phyloP scores from a whole-genome alignment of 129 eudicot genomes.

The Flaveria linearis region DNA sequence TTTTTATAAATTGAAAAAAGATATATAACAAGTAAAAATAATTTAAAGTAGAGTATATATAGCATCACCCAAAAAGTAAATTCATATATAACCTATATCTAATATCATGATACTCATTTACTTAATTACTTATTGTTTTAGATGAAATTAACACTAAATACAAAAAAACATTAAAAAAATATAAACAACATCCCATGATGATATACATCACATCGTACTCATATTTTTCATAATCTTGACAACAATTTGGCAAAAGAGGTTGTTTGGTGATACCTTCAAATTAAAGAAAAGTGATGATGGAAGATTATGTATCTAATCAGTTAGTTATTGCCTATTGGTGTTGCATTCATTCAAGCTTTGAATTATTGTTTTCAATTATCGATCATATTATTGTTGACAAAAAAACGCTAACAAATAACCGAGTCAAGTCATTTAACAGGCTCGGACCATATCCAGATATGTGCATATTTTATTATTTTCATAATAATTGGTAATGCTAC shows the following conservation, averaged over 20 bases:
- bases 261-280: constrained; percentile 36
- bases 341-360: constrained; percentile 26
- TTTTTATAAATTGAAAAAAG: no score
- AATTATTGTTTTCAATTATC: constrained; percentile 25
- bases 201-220: constrained; percentile 19
- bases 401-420: background rate
- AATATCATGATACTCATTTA: no score
- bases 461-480: background rate
- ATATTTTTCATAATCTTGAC: background rate
- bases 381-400: constrained; percentile 19
- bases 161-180: no score
- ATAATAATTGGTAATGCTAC: background rate
- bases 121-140: no score
- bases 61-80: no score
- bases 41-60: no score
- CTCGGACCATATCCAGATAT: constrained; percentile 14
- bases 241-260: background rate
- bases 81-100: no score
- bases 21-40: no score
- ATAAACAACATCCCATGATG: constrained; percentile 13
- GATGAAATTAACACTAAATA: no score
- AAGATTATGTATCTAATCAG: constrained; percentile 38
- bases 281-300: constrained; percentile 30
- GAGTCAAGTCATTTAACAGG: background rate
- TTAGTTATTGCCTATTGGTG: constrained; percentile 31